Conservation (phyloP, 1,284 basidiomycete species). For the Sanghuangporus weigelae region DNA sequence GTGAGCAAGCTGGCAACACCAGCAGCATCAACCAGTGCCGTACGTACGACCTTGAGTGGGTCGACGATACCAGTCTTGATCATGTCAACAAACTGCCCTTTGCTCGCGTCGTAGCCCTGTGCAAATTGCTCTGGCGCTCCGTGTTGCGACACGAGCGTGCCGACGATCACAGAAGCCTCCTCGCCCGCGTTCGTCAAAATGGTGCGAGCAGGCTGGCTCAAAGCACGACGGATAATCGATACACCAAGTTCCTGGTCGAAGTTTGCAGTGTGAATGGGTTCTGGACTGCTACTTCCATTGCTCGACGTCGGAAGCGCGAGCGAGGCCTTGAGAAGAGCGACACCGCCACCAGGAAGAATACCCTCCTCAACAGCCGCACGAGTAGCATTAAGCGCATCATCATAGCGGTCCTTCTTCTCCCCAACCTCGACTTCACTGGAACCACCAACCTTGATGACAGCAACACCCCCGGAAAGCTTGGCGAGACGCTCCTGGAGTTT, state of each 20-base stretch:
- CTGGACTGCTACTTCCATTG: constrained; percentile 44
- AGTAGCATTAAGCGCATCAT: constrained; percentile 96
- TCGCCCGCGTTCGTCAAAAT: constrained; percentile 96
- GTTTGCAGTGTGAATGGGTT: constrained; percentile 77
- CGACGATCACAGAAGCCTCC: constrained; percentile 91
- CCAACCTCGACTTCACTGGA: constrained; percentile 93
- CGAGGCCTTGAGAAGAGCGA: constrained; percentile 87
- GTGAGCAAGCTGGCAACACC: constrained; percentile 89
- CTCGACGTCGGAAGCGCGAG: constrained; percentile 65
- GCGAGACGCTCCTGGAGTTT: constrained; percentile 97
- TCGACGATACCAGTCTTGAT: constrained; percentile 92
- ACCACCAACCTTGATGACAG: constrained; percentile 97
- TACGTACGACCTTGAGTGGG: constrained; percentile 89
- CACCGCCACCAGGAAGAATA: constrained; percentile 94
- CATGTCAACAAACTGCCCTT: constrained; percentile 94
- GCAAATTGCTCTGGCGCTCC: constrained; percentile 65
- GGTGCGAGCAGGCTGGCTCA: constrained; percentile 80
- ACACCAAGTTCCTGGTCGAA: constrained; percentile 98
- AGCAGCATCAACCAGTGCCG: constrained; percentile 84
- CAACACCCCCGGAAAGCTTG: constrained; percentile 94
- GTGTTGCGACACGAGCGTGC: constrained; percentile 72
- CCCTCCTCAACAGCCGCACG: constrained; percentile 98
- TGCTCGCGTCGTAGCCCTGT: constrained; percentile 89
- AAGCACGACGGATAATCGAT: constrained; percentile 85
- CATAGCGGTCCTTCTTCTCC: constrained; percentile 99